Evolutionary conservation across 2,329 filamentous ascomycete species (phyloP).

Genomic region (Ascochyta pisi): DNA sequence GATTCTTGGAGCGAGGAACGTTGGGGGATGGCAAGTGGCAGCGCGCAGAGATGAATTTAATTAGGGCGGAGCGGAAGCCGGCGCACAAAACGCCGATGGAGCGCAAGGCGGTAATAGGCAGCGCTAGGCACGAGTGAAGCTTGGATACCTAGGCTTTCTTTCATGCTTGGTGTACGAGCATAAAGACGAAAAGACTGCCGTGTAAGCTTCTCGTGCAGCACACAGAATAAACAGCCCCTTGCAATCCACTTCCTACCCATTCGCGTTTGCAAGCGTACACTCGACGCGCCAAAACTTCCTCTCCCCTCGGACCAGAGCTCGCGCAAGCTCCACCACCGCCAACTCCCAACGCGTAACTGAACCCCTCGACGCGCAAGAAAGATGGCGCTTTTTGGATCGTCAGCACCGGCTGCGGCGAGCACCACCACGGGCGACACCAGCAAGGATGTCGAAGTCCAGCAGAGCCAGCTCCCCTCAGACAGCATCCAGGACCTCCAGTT

Average conservation of each 20-base stretch:
- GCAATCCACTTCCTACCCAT: not conserved
- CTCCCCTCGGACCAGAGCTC: slow-evolving; percentile 17
- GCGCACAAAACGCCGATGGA: slow-evolving; percentile 23
- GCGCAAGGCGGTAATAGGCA: slow-evolving; percentile 21
- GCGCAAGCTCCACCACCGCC: slow-evolving; percentile 31
- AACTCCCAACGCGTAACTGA: slow-evolving; percentile 4
- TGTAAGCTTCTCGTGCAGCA: slow-evolving; percentile 9
- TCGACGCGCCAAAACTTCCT: slow-evolving; percentile 17
- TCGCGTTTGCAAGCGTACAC: not conserved
- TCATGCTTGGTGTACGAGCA: slow-evolving; percentile 19
- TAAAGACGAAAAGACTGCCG: slow-evolving; percentile 19
- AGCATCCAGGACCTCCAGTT: slow-evolving; percentile 88
- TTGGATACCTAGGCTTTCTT: slow-evolving; percentile 24
- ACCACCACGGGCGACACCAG: slow-evolving; percentile 89
- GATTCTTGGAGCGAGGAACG: slow-evolving; percentile 99
- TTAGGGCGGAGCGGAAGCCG: slow-evolving; percentile 23
- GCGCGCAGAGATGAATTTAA: slow-evolving; percentile 34
- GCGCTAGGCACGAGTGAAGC: slow-evolving; percentile 37
- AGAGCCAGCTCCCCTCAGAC: slow-evolving; percentile 75
- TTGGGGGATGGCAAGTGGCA: slow-evolving; percentile 47
- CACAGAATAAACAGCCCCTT: no score
- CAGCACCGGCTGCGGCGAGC: slow-evolving; percentile 60
- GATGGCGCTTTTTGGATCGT: slow-evolving; percentile 69
- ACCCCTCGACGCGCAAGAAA: slow-evolving; percentile 9
- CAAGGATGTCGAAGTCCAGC: slow-evolving; percentile 80